These are phyloP conservation scores for Blastosporella zonata DNA, from an alignment of 1,284 basidiomycete species.

Conservation along the genomic window DNA sequence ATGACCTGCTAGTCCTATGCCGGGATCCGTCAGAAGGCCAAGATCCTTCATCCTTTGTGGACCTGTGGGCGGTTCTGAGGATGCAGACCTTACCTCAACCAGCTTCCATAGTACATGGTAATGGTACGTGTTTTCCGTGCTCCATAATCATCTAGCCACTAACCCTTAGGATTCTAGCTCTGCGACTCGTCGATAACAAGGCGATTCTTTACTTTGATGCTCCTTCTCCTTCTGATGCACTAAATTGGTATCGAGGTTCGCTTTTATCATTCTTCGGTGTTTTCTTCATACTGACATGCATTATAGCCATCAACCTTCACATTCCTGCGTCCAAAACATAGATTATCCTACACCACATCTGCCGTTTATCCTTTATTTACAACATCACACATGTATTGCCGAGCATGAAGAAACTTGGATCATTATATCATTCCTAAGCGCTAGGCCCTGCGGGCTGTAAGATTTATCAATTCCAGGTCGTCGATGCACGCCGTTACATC, in stretches of 20 bases:
- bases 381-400: slow-evolving; percentile 20
- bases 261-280: slow-evolving; percentile 4
- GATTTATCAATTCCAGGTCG: neutral
- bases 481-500: slow-evolving; percentile 19
- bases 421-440: neutral
- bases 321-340: slow-evolving; percentile 46
- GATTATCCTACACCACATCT: slow-evolving; percentile 15
- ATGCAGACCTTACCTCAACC: slow-evolving; percentile 89
- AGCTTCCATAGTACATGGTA: slow-evolving; percentile 86
- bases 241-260: slow-evolving; percentile 88
- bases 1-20: slow-evolving; percentile 89
- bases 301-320: slow-evolving; percentile 43
- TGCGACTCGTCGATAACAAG: slow-evolving; percentile 83
- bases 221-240: slow-evolving; percentile 74
- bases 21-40: slow-evolving; percentile 75
- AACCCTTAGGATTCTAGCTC: slow-evolving; percentile 42
- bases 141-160: slow-evolving; percentile 9
- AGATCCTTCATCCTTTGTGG: slow-evolving; percentile 71
- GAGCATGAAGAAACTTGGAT: slow-evolving; percentile 12
- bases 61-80: slow-evolving; percentile 89
- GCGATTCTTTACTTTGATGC: slow-evolving; percentile 93
- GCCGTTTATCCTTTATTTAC: slow-evolving; percentile 16
- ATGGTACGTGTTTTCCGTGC: slow-evolving; percentile 48
- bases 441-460: no score
- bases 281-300: neutral